Evolutionary conservation across 176 grass and related monocot genomes (phyloP), one percentile per base, ranked within the genome.

Genomic region (Olyra latifolia): DNA sequence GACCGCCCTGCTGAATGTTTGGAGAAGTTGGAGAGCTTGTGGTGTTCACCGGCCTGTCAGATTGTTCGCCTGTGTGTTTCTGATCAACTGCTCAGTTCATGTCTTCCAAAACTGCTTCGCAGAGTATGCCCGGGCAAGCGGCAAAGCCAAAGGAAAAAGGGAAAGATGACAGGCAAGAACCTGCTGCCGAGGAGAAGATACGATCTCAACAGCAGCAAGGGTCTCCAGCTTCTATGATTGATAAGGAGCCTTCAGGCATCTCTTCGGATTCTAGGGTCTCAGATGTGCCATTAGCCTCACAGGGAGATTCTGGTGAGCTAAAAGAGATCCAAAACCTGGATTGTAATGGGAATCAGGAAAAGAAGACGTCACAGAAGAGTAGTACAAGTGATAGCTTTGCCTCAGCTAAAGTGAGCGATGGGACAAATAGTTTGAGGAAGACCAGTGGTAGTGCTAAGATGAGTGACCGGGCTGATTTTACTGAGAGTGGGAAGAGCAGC

Each of bases 321-420:
- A 83, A 88, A 19, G 78, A 85, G 73, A 74, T 62, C 4, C 56
- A 85, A 23, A 79, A 77, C 79, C 46, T 79, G 28, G 88, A 88
- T 49, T 69, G 41, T 70, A 90, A 77, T 50, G 88, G 80, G 67
- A 89, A 84, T 62, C 80, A 91, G 38, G 91, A 97, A 78, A 97
- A 93, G 72, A 97, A 97, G 79, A 75, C 60, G 0, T 91, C 88
- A 0, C 80, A 97, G 35, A 88, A 90, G 88, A 93, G 90, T 29
- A 97, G 91, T 58, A 87, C 80, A 9, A 97, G 86, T 71, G 91
- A 93, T 27, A 92, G 91, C 77, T 97, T 93, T 42, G 72, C 82
- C 46, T 93, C 91, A 70, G 93, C 93, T 46, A 93, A 97, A 90
- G 90, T 97, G 69, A 97, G 91, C 75, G 93, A 91, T 81, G 93